phyloP scores from a whole-genome alignment of 2,329 filamentous ascomycete species.

The Claviceps monticola region DNA sequence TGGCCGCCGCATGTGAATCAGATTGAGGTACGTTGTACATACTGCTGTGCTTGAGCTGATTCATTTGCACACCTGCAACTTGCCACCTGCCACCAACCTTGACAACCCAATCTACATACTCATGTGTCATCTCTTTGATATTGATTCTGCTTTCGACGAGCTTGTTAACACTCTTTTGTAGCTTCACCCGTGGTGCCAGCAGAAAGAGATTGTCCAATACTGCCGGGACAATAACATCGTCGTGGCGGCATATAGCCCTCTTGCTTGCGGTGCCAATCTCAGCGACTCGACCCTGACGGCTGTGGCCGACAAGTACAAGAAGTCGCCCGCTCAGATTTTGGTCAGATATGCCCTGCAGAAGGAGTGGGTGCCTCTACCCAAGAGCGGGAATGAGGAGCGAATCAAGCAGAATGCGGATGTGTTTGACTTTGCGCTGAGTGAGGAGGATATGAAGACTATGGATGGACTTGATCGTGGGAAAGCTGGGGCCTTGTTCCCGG shows the following conservation, averaged over 20 bases:
- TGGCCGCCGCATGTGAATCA: constrained; percentile 65
- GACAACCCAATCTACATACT: too few species aligned
- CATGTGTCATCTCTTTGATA: neutral
- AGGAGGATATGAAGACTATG: constrained; percentile 39
- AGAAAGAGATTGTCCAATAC: constrained; percentile 23
- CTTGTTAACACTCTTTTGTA: constrained; percentile 15
- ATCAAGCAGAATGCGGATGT: constrained; percentile 48
- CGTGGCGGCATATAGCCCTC: constrained; percentile 26
- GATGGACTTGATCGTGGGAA: constrained; percentile 17
- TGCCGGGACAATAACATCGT: constrained; percentile 69
- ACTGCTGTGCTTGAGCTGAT: neutral
- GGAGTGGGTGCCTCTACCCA: constrained; percentile 52
- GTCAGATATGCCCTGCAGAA: constrained; percentile 59
- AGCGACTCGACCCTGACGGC: constrained; percentile 41
- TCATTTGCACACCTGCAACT: too few species aligned
- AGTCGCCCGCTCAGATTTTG: constrained; percentile 50
- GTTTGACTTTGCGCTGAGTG: constrained; percentile 43
- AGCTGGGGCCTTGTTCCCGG: constrained; percentile 17
- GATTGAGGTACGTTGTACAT: constrained; percentile 44
- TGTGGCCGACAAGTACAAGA: constrained; percentile 45
- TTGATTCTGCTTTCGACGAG: neutral
- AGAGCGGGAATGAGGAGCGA: constrained; percentile 44
- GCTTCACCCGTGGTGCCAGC: constrained; percentile 60
- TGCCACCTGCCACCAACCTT: neutral
- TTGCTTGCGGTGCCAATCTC: constrained; percentile 19